Evolutionary conservation across 352 stramenopile genomes (phyloP).

Genomic region (Globisporangium rhizosaccharum): DNA sequence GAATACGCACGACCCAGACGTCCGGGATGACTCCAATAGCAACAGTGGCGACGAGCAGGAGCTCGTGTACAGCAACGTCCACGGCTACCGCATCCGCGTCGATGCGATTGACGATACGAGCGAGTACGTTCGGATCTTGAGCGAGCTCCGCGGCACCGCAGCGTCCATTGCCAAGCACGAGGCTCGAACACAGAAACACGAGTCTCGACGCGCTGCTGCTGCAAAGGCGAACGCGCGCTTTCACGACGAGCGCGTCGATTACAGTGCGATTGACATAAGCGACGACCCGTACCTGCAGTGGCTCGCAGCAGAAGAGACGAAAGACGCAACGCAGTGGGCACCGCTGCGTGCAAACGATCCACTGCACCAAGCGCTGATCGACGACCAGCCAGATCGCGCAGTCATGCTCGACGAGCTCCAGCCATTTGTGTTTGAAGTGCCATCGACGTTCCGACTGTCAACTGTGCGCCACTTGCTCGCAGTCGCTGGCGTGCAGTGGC

Average conservation of each 20-base stretch:
- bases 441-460: conserved; percentile 19
- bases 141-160: conserved; percentile 54
- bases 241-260: conserved; percentile 59
- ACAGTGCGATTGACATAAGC: conserved; percentile 13
- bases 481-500: conserved; percentile 35
- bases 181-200: conserved; percentile 20
- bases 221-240: conserved; percentile 19
- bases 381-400: conserved; percentile 53
- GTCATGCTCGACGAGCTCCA: conserved; percentile 71
- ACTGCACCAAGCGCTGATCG: conserved; percentile 44
- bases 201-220: conserved; percentile 22
- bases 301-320: conserved; percentile 34
- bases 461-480: conserved; percentile 39
- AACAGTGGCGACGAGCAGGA: not conserved
- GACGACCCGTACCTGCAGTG: conserved; percentile 42
- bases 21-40: too few relatives aligned
- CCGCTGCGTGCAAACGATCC: conserved; percentile 42
- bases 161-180: conserved; percentile 24
- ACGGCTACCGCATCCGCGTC: conserved; percentile 69
- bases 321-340: conserved; percentile 43
- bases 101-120: conserved; percentile 49
- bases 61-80: conserved; percentile 66
- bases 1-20: too few relatives aligned
- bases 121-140: conserved; percentile 74
- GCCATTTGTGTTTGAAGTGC: conserved; percentile 68